phyloP scores from a whole-genome alignment of 1,284 basidiomycete species.

The Marasmius tenuissimus region DNA sequence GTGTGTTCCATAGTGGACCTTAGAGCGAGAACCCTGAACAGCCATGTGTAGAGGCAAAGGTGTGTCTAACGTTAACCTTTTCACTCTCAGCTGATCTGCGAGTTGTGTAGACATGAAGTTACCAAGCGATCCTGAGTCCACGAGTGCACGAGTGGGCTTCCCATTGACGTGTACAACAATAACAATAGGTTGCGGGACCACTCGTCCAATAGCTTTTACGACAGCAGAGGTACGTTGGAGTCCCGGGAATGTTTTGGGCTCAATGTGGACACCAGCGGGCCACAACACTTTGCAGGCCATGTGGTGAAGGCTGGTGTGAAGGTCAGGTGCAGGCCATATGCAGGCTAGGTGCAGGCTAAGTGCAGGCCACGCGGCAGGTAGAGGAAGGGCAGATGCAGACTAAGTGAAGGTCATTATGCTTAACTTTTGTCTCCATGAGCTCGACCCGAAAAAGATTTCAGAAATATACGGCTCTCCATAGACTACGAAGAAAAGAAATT shows the following conservation, averaged over 20 bases:
- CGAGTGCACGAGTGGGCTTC: constrained; percentile 25
- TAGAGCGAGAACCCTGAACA: constrained; percentile 26
- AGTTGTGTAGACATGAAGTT: constrained; percentile 39
- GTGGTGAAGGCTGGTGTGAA: no score
- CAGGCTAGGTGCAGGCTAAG: no score
- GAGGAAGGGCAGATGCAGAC: no score
- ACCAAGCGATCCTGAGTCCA: constrained; percentile 36
- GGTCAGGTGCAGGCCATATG: no score
- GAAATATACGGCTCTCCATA: no score
- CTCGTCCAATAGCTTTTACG: constrained; percentile 19
- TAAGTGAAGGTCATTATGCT: no score
- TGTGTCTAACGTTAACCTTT: constrained; percentile 16
- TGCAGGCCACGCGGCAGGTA: no score
- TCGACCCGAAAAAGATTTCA: no score
- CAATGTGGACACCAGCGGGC: constrained; percentile 2
- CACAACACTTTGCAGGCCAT: no score
- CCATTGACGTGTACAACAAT: constrained; percentile 33
- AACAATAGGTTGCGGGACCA: constrained; percentile 29
- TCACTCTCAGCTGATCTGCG: constrained; percentile 24
- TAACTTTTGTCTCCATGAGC: no score
- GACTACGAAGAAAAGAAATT: no score
- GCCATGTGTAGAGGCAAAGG: constrained; percentile 29
- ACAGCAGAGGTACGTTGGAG: constrained; percentile 19
- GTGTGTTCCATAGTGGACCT: constrained; percentile 9
- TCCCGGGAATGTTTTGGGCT: constrained; percentile 5